Percentiles rank a stretch among this genome's conserved stretches.
Evolutionary conservation across 768 basidiomycete genomes (phyloP).

Genomic region (Amanita pallidorosea): DNA sequence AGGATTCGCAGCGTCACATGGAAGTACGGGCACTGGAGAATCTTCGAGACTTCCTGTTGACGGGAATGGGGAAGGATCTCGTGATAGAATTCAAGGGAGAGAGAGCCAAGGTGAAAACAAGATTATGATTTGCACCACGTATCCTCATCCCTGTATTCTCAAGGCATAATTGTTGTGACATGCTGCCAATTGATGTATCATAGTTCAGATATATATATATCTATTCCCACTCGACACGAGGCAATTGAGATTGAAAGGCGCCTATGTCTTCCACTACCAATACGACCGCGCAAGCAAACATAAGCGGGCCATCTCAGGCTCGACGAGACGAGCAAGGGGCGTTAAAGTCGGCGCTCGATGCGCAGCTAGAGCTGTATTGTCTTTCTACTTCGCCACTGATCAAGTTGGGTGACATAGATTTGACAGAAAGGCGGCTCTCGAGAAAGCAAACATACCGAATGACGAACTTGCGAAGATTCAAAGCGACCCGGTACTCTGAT

Average conservation of each 20-base stretch:
- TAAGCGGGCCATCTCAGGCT: background rate
- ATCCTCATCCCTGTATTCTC: background rate
- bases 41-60: slow-evolving; percentile 55
- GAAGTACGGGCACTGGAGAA: slow-evolving; percentile 79
- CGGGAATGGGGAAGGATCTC: slow-evolving; percentile 55
- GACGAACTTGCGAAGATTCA: background rate
- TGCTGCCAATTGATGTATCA: background rate
- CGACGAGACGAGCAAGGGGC: background rate
- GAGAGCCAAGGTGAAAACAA: slow-evolving; percentile 16
- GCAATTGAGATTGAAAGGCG: background rate
- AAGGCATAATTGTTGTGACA: background rate
- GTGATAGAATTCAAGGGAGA: slow-evolving; percentile 40
- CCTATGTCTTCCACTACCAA: background rate
- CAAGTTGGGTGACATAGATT: background rate
- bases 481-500: background rate
- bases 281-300: background rate
- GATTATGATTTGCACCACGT: background rate
- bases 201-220: background rate
- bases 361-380: background rate
- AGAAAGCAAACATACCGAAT: background rate
- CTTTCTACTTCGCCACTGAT: background rate
- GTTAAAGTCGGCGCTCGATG: background rate
- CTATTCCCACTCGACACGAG: slow-evolving; percentile 1
- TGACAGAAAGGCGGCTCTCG: background rate
- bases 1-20: slow-evolving; percentile 74